These are phyloP conservation scores for Brassica napus DNA, from an alignment of 345 rosid genomes.

Conservation along the genomic window Da-Ae NC_063449.1:46515001-46515500, in stretches of 20 bases:
- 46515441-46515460: constrained; percentile 99
- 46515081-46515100: constrained; percentile 86
- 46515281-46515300: not conserved
- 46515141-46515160: not conserved
- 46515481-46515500: not conserved
- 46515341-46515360: constrained; percentile 81
- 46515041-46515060: constrained; percentile 80
- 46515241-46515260: constrained; percentile 68
- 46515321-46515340: not conserved
- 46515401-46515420: constrained; percentile 85
- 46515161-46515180: not conserved
- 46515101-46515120: constrained; percentile 57
- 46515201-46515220: constrained; percentile 55
- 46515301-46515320: not conserved
- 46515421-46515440: constrained; percentile 94
- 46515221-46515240: constrained; percentile 77
- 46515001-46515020: constrained; percentile 21
- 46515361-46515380: constrained; percentile 89
- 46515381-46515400: constrained; percentile 86
- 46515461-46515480: constrained; percentile 43
- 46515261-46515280: constrained; percentile 51
- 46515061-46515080: constrained; percentile 97
- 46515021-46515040: constrained; percentile 50
- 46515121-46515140: not conserved
- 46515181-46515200: not conserved